phyloP scores from a whole-genome alignment of 2,329 filamentous ascomycete genomes.

The Fusarium vanettenii region DNA sequence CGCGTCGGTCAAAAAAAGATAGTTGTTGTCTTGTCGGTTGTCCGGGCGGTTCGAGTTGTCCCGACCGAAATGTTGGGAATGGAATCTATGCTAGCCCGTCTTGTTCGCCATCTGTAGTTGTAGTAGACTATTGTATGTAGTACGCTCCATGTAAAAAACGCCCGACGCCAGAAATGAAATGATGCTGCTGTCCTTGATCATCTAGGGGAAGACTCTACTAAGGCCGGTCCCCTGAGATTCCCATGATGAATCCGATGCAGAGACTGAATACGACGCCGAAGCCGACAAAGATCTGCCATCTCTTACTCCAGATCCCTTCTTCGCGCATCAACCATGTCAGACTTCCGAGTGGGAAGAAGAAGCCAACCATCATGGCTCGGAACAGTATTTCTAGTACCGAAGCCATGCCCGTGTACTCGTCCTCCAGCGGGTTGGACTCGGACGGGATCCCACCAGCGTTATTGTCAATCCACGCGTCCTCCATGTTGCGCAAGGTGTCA shows the following conservation, averaged over 20 bases:
- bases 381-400: constrained; percentile 83
- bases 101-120: constrained; percentile 9
- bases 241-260: constrained; percentile 76
- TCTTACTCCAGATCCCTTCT: constrained; percentile 85
- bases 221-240: constrained; percentile 52
- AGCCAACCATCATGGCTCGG: constrained; percentile 89
- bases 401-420: constrained; percentile 63
- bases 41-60: constrained; percentile 15
- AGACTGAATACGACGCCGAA: constrained; percentile 86
- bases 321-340: constrained; percentile 87
- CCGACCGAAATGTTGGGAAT: constrained; percentile 24
- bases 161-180: not conserved
- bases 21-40: constrained; percentile 18
- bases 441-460: constrained; percentile 59
- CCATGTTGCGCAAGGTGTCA: constrained; percentile 78
- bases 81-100: constrained; percentile 32
- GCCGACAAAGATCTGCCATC: constrained; percentile 87
- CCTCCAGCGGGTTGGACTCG: constrained; percentile 53
- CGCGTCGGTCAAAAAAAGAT: constrained; percentile 29
- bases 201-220: constrained; percentile 6
- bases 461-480: constrained; percentile 91
- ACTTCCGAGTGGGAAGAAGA: constrained; percentile 93
- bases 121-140: constrained; percentile 26
- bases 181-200: not conserved
- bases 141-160: constrained; percentile 13